A percentile compares a stretch with the other conserved stretches of the same genome.
Evolutionary conservation across 1,284 basidiomycete genomes (phyloP).

Genomic region (Trametes hirsuta): DNA sequence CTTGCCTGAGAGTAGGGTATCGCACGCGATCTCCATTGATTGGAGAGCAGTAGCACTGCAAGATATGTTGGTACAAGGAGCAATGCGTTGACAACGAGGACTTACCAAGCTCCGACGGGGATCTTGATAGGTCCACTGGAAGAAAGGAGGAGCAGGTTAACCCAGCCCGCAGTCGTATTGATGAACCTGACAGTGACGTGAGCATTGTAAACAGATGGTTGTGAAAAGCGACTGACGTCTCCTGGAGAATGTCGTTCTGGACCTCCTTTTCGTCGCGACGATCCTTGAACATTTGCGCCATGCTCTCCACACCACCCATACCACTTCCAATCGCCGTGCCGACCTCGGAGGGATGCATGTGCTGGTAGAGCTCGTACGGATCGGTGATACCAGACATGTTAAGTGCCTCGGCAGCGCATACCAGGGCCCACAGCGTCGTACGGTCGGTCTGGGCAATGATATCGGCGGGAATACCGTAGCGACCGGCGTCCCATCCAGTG

Average conservation of each 20-base stretch:
- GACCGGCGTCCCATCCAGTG: conserved; percentile 94
- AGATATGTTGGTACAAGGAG: background rate
- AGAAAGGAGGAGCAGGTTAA: conserved; percentile 92
- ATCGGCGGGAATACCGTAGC: conserved; percentile 98
- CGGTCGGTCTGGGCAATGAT: conserved; percentile 95
- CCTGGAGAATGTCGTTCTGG: conserved; percentile 97
- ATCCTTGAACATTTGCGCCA: conserved; percentile 98
- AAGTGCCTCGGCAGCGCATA: conserved; percentile 92
- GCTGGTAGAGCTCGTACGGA: conserved; percentile 95
- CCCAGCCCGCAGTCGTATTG: conserved; percentile 97
- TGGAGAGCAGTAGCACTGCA: conserved; percentile 92
- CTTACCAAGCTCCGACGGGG: conserved; percentile 95
- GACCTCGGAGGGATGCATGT: conserved; percentile 96
- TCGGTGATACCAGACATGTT: conserved; percentile 98
- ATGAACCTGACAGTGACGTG: conserved; percentile 70
- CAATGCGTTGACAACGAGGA: background rate
- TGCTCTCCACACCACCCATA: conserved; percentile 93
- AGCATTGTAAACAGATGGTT: conserved; percentile 19
- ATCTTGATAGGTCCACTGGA: conserved; percentile 98
- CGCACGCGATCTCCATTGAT: conserved; percentile 97
- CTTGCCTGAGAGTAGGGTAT: conserved; percentile 92
- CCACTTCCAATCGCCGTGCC: conserved; percentile 93
- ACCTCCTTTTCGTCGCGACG: conserved; percentile 96
- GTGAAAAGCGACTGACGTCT: conserved; percentile 70
- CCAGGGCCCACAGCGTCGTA: conserved; percentile 95